Conservation (phyloP, 345 rosid species). For the Gossypium australe region DNA sequence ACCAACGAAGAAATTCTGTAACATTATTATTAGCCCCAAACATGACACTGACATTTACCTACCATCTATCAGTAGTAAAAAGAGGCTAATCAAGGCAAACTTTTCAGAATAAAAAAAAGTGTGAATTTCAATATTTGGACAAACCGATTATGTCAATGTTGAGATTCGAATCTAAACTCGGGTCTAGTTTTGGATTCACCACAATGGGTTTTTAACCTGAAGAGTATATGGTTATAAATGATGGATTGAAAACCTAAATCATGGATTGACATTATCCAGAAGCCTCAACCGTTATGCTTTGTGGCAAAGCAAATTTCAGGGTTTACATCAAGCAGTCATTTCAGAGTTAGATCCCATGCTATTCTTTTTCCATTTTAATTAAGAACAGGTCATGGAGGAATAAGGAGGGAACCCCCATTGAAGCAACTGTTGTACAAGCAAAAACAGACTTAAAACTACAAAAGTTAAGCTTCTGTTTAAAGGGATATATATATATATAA, state of each 20-base stretch:
- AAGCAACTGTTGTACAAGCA: slow-evolving; percentile 34
- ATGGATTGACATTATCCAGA: slow-evolving; percentile 22
- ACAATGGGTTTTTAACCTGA: background rate
- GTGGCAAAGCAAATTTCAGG: slow-evolving; percentile 14
- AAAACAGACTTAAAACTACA: slow-evolving; percentile 19
- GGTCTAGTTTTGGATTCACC: background rate
- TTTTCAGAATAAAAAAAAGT: background rate
- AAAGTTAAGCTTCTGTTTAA: slow-evolving; percentile 18
- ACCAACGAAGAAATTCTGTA: background rate
- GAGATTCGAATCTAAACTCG: too few species aligned
- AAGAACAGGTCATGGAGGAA: slow-evolving; percentile 16
- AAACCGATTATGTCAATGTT: too few species aligned
- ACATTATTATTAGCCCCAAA: background rate
- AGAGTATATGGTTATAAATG: background rate
- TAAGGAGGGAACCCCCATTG: slow-evolving; percentile 25
- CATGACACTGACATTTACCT: background rate
- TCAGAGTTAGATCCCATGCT: slow-evolving; percentile 25
- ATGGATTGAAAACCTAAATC: background rate
- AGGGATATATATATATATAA: slow-evolving; percentile 1
- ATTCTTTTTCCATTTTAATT: background rate
- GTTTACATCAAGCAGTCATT: slow-evolving; percentile 27
- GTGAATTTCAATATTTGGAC: too few species aligned
- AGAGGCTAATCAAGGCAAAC: background rate
- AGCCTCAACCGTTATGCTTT: slow-evolving; percentile 16
- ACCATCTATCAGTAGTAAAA: background rate